Evolutionary conservation across 495 filamentous ascomycete genomes (phyloP).

Genomic region (Lasiosphaeria hispida): DNA sequence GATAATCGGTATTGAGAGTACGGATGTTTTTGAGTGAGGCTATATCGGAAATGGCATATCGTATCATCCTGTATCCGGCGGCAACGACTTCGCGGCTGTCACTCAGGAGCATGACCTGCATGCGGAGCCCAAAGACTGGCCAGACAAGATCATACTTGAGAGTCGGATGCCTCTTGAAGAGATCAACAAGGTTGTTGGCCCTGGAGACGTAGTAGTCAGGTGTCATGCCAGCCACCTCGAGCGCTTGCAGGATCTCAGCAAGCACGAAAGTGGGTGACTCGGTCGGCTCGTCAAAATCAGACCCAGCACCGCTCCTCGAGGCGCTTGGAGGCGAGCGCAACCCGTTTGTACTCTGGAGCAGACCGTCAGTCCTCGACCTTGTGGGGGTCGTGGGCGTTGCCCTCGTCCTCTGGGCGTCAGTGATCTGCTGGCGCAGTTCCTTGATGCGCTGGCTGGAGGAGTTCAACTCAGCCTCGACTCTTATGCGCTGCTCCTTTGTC

Average conservation of each 20-base stretch:
- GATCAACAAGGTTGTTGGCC: slow-evolving; percentile 84
- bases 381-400: slow-evolving; percentile 69
- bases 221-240: slow-evolving; percentile 82
- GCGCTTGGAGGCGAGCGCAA: slow-evolving; percentile 65
- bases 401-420: slow-evolving; percentile 61
- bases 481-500: slow-evolving; percentile 81
- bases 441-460: slow-evolving; percentile 88
- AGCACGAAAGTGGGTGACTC: slow-evolving; percentile 91
- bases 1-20: slow-evolving; percentile 80
- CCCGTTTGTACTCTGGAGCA: slow-evolving; percentile 61
- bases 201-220: slow-evolving; percentile 92
- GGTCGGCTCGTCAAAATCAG: slow-evolving; percentile 65
- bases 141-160: slow-evolving; percentile 95
- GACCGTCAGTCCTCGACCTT: slow-evolving; percentile 55
- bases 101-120: slow-evolving; percentile 92
- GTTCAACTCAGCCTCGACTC: slow-evolving; percentile 87
- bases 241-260: slow-evolving; percentile 78
- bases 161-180: slow-evolving; percentile 89
- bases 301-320: slow-evolving; percentile 48
- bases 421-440: slow-evolving; percentile 74
- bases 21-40: slow-evolving; percentile 86
- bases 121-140: slow-evolving; percentile 87
- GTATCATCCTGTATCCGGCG: slow-evolving; percentile 86
- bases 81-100: slow-evolving; percentile 95
- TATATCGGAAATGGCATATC: slow-evolving; percentile 91